Evolutionary conservation across 768 basidiomycete species (phyloP), one percentile per base, ranked within the genome.

Genomic region (Tremella mesenterica): DNA sequence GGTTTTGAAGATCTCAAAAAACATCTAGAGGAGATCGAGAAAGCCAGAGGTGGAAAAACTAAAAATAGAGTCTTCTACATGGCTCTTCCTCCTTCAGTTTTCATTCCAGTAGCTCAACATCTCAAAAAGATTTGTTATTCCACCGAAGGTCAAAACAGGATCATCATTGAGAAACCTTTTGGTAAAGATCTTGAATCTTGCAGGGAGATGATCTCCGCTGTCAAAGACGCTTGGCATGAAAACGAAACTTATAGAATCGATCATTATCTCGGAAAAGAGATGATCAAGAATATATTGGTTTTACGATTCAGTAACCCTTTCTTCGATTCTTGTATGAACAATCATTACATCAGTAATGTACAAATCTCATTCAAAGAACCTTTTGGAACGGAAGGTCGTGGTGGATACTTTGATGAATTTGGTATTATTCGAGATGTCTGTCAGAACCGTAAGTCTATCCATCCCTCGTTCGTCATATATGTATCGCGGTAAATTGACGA

Each of bases 381-480:
- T 1, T 96, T 97, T 71, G 93, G 93, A 18, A 99, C 93, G 44
- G 95, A 99, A 72, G 93, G 93, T n/a, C 87, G 93, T 61, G 93
- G 93, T n/a, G 93, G 95, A 16, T 99, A 99, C 80, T 99, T 99
- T 77, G 93, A 99, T 73, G 92, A 97, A 76, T 99, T 96, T 75
- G 95, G 95, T 51, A 97, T 99, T 73, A 92, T 99, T 74, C 85
- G 93, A 70, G 93, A 99, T 74, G 79, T 99, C 54, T 78, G 92
- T 71, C 93, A 99, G 78, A 99, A 99, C 76, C 93, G 93, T 95
- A 74, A 76, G 92, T 81, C 23, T 28, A 29, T 51, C 8, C 8
- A 6, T 10, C n/a, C n/a, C 28, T 45, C 30, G 20, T 44, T 18
- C 30, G 25, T n/a, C 41, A 27, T 47, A 28, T 29, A 8, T 41